These are phyloP conservation scores for Blastobotrys terrestris DNA, from an alignment of 805 yeast genomes.

Conservation along the genomic window DNA sequence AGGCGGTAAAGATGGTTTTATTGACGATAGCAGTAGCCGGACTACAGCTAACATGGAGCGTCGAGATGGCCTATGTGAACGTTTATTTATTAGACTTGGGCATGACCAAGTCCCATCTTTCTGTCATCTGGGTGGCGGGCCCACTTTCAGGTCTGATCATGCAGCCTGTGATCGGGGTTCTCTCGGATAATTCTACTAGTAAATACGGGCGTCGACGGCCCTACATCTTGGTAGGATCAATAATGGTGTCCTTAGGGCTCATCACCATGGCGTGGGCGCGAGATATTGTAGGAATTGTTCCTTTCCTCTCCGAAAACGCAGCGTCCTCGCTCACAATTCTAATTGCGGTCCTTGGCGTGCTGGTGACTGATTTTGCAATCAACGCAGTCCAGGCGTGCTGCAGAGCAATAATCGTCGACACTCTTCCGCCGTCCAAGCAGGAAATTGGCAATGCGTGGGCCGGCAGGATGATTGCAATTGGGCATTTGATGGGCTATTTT, in stretches of 20 bases:
- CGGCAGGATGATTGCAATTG: constrained; percentile 55
- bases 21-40: constrained; percentile 44
- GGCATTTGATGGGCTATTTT: constrained; percentile 53
- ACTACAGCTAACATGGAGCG: constrained; percentile 61
- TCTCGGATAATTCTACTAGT: constrained; percentile 41
- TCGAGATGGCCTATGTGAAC: constrained; percentile 60
- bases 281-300: constrained; percentile 33
- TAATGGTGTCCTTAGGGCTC: constrained; percentile 42
- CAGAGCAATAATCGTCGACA: constrained; percentile 60
- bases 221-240: constrained; percentile 49
- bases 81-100: constrained; percentile 55
- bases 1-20: constrained; percentile 16
- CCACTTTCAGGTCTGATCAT: constrained; percentile 59
- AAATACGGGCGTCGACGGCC: constrained; percentile 50
- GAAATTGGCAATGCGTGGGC: constrained; percentile 64
- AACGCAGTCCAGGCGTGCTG: constrained; percentile 57
- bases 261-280: constrained; percentile 40
- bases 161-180: constrained; percentile 56
- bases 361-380: constrained; percentile 51
- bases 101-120: constrained; percentile 47
- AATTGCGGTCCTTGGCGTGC: constrained; percentile 46
- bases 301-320: constrained; percentile 8
- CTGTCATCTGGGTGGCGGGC: constrained; percentile 65
- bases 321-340: constrained; percentile 30
- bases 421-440: constrained; percentile 51